These are phyloP conservation scores for Bocquillonia castaneifolia DNA, from an alignment of 441 rosid species.

Conservation along the genomic window DNA sequence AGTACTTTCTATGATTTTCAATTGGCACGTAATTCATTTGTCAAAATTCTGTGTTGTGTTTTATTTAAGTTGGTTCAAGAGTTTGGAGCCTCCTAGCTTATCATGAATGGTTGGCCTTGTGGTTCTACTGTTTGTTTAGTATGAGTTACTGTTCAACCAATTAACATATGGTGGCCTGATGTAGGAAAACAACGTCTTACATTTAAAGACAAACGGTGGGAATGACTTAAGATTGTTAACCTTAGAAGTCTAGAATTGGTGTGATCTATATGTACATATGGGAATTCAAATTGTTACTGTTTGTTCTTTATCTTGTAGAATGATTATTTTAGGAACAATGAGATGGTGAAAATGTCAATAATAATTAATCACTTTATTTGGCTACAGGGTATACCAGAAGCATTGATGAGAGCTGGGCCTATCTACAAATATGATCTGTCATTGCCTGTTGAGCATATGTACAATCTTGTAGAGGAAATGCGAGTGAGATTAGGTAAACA, in stretches of 20 bases:
- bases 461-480: constrained; percentile 76
- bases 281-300: constrained; percentile 1
- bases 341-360: background rate
- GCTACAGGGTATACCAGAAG: constrained; percentile 78
- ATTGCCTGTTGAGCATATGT: constrained; percentile 76
- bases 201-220: background rate
- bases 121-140: background rate
- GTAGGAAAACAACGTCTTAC: background rate
- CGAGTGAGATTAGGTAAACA: constrained; percentile 65
- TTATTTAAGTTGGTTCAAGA: background rate
- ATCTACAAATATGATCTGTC: constrained; percentile 89
- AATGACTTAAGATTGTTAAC: background rate
- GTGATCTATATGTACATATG: background rate
- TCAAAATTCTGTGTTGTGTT: background rate
- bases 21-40: background rate
- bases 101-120: background rate
- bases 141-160: background rate
- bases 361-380: constrained; percentile 13
- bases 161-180: background rate
- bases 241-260: too few relatives aligned
- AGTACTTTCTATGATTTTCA: background rate
- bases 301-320: background rate
- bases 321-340: background rate
- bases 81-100: background rate
- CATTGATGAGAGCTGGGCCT: constrained; percentile 80